Conservation (phyloP, 306 rosid genomes). For the Pyrus pyrifolia region DNA sequence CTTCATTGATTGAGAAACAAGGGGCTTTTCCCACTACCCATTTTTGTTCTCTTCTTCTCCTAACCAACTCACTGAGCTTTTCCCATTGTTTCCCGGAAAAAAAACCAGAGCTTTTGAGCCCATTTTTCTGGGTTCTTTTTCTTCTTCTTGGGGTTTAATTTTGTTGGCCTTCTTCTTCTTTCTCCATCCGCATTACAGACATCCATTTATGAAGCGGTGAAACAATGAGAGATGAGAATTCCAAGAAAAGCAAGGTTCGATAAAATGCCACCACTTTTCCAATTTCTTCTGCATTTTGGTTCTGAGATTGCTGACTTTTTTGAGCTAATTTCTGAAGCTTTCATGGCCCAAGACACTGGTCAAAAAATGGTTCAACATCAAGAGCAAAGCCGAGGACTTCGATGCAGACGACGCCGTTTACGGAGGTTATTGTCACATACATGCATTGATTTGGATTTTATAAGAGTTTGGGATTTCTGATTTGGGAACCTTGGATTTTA, state of each 20-base stretch:
- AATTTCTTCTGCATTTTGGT: constrained; percentile 14
- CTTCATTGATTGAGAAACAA: constrained; percentile 26
- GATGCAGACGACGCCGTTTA: constrained; percentile 70
- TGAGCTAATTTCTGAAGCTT: constrained; percentile 51
- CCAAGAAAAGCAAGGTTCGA: constrained; percentile 95
- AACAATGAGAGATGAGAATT: constrained; percentile 97
- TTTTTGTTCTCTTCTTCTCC: constrained; percentile 16
- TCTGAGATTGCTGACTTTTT: constrained; percentile 26
- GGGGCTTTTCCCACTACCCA: constrained; percentile 17
- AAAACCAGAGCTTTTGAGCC: constrained; percentile 9
- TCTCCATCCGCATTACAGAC: constrained; percentile 2
- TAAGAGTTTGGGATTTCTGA: constrained; percentile 12
- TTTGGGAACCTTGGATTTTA: constrained; percentile 21
- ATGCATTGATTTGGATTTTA: constrained; percentile 24
- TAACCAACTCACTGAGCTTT: background rate
- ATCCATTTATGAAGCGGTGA: constrained; percentile 62
- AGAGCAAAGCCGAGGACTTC: constrained; percentile 84
- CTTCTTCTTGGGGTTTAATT: background rate
- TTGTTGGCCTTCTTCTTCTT: constrained; percentile 10
- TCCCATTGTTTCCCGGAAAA: constrained; percentile 15
- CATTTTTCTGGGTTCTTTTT: constrained; percentile 5
- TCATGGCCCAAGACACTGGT: constrained; percentile 97
- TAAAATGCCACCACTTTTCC: constrained; percentile 19
- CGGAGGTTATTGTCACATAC: constrained; percentile 50
- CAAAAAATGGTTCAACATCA: constrained; percentile 95